These are phyloP conservation scores for Phytophthora fragariaefolia DNA, from an alignment of 352 stramenopile genomes.

Conservation along the genomic window DNA sequence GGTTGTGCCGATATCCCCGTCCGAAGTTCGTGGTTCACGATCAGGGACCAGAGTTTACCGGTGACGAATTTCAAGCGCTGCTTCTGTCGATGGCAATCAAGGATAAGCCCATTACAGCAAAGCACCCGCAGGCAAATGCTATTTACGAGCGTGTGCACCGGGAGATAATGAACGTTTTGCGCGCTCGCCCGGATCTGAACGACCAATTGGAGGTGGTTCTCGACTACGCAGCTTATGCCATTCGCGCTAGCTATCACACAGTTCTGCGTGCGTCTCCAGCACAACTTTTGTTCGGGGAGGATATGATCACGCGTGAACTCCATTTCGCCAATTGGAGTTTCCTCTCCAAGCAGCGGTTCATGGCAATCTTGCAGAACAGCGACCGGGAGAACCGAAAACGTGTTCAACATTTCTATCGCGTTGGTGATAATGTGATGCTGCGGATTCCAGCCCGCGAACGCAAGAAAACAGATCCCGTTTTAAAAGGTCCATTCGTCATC, in stretches of 20 bases:
- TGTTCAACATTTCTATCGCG: constrained; percentile 15
- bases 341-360: constrained; percentile 17
- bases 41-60: constrained; percentile 13
- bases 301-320: constrained; percentile 7
- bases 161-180: constrained; percentile 13
- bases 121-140: constrained; percentile 18
- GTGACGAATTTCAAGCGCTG: constrained; percentile 9
- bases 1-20: constrained; percentile 16
- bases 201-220: constrained; percentile 11
- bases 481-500: constrained; percentile 19
- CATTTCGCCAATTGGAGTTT: no score
- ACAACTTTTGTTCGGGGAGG: constrained; percentile 13
- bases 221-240: constrained; percentile 11
- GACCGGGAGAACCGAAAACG: constrained; percentile 10
- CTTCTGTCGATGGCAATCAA: constrained; percentile 1
- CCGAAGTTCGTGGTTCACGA: constrained; percentile 10
- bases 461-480: background rate
- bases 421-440: constrained; percentile 17
- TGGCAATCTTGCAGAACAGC: constrained; percentile 13
- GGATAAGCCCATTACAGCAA: no score
- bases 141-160: constrained; percentile 23
- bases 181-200: constrained; percentile 2
- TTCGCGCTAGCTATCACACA: constrained; percentile 15
- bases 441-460: background rate
- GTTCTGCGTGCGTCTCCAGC: constrained; percentile 8